A percentile compares a stretch with the other conserved stretches of the same genome.
These are phyloP conservation scores for Aspergillus persii DNA, from an alignment of 2,329 filamentous ascomycete genomes.

Conservation along the genomic window DNA sequence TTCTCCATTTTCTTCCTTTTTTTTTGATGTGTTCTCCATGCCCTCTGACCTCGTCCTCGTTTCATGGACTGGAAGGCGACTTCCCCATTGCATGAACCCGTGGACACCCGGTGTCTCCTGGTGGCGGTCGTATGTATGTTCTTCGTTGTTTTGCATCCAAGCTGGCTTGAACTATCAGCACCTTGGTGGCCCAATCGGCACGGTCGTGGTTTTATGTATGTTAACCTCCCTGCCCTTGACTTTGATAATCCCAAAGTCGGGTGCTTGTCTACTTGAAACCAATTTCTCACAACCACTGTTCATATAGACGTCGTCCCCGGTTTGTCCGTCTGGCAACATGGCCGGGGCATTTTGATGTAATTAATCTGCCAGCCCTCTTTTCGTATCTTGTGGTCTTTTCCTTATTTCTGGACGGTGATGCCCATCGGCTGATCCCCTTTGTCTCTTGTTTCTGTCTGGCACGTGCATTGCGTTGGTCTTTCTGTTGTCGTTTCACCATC, in stretches of 20 bases:
- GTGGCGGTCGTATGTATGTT: conserved; percentile 30
- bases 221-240: conserved; percentile 49
- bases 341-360: conserved; percentile 34
- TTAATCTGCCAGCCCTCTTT: conserved; percentile 29
- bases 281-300: conserved; percentile 46
- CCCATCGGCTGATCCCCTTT: not conserved
- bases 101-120: conserved; percentile 36
- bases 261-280: conserved; percentile 44
- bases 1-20: conserved; percentile 20
- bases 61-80: not conserved
- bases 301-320: conserved; percentile 38
- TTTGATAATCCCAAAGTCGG: conserved; percentile 37
- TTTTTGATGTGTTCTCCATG: conserved; percentile 18
- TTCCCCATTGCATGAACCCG: conserved; percentile 25
- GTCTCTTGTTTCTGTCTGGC: not conserved
- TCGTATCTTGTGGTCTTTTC: conserved; percentile 24
- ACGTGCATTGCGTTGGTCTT: not conserved
- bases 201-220: conserved; percentile 47
- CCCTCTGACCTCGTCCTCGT: conserved; percentile 14
- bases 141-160: conserved; percentile 35
- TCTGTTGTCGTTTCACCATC: not conserved
- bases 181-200: conserved; percentile 34
- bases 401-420: conserved; percentile 2
- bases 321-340: conserved; percentile 26
- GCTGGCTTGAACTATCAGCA: conserved; percentile 37